These are phyloP conservation scores for Macroventuria anomochaeta DNA, from an alignment of 2,329 filamentous ascomycete genomes.

Conservation along the genomic window DNA sequence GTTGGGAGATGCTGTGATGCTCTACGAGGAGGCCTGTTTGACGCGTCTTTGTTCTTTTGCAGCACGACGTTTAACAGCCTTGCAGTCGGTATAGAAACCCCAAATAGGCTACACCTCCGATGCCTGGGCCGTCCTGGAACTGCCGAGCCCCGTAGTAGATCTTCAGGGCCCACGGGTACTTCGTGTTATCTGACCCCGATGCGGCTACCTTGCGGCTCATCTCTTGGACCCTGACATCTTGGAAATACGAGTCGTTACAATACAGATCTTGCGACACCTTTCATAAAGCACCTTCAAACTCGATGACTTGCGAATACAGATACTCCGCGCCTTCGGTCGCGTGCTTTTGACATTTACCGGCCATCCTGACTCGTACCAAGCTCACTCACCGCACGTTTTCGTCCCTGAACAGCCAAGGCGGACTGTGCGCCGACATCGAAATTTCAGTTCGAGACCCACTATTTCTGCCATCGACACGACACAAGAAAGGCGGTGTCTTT, in stretches of 20 bases:
- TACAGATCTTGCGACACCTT: not conserved
- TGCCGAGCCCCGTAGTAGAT: conserved; percentile 25
- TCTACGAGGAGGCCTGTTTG: too few species aligned
- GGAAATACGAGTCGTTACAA: not conserved
- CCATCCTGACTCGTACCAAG: not conserved
- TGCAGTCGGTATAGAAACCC: conserved; percentile 5
- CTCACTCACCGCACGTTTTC: conserved; percentile 18
- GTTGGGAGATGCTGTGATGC: too few species aligned
- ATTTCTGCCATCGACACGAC: conserved; percentile 18
- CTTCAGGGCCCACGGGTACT: conserved; percentile 26
- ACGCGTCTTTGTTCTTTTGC: not conserved
- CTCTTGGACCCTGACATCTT: conserved; percentile 22
- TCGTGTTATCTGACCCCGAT: conserved; percentile 23
- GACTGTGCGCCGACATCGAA: conserved; percentile 30
- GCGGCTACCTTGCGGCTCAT: conserved; percentile 30
- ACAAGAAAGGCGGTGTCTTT: conserved; percentile 33
- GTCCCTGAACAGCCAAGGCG: conserved; percentile 19
- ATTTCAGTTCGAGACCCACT: conserved; percentile 31
- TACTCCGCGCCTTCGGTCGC: not conserved
- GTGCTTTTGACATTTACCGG: not conserved
- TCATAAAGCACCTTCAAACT: not conserved
- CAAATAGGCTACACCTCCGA: conserved; percentile 2
- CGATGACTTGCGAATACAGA: too few species aligned
- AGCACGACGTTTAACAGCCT: conserved; percentile 1
- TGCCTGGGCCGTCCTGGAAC: conserved; percentile 20